These are phyloP conservation scores for Aspergillus sclerotioniger DNA, from an alignment of 495 filamentous ascomycete species.

Conservation along the genomic window DNA sequence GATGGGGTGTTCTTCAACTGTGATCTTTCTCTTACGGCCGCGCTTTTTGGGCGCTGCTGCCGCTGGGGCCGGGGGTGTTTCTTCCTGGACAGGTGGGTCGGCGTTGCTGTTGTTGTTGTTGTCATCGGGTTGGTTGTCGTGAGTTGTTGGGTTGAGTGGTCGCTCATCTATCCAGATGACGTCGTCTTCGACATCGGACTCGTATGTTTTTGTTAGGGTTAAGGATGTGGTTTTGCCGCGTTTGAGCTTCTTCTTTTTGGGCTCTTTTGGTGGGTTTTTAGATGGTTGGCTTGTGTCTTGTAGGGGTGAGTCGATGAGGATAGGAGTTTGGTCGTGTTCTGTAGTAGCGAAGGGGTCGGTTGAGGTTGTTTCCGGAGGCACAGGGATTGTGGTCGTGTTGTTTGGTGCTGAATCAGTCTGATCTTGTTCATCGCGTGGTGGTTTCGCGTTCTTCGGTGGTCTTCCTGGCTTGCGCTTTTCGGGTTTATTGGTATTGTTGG, in stretches of 20 bases:
- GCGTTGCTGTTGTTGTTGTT: not conserved
- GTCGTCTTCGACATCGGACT: constrained; percentile 33
- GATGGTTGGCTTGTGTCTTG: not conserved
- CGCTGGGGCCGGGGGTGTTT: not conserved
- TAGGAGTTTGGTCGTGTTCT: not conserved
- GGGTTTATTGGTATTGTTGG: constrained; percentile 5
- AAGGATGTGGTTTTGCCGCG: constrained; percentile 38
- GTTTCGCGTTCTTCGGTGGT: constrained; percentile 22
- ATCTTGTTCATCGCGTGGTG: constrained; percentile 3
- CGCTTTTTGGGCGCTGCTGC: constrained; percentile 37
- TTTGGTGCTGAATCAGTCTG: not conserved
- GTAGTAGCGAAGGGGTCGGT: not conserved
- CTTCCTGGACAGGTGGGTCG: not conserved
- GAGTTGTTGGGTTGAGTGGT: constrained; percentile 8
- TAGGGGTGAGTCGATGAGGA: constrained; percentile 5
- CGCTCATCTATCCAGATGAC: constrained; percentile 41
- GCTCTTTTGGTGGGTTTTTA: constrained; percentile 19
- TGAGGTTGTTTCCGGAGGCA: not conserved
- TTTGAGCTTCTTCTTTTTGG: constrained; percentile 41
- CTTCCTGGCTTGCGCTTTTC: constrained; percentile 26
- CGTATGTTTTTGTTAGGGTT: constrained; percentile 25
- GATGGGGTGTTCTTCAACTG: not conserved
- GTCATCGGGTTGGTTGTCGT: constrained; percentile 1
- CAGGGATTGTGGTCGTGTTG: not conserved
- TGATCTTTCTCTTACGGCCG: constrained; percentile 46